Evolutionary conservation across 225 moss, liverwort and hornwort species (phyloP).

Genomic region (Sphagnum contortum): DNA sequence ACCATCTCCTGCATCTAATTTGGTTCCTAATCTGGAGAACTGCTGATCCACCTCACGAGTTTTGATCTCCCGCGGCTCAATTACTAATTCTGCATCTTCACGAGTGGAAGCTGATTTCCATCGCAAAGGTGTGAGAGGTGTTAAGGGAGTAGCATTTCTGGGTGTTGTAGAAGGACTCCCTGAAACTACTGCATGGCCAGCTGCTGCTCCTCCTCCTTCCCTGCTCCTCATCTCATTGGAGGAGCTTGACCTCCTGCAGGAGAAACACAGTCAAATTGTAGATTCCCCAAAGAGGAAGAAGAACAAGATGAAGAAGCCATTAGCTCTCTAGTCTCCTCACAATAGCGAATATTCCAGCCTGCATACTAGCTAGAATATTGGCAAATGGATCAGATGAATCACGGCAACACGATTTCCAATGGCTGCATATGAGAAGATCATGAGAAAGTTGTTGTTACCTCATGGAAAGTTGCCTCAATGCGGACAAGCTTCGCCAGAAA

Average conservation of each 20-base stretch:
- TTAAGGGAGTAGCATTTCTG: conserved; percentile 37
- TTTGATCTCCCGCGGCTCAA: conserved; percentile 1
- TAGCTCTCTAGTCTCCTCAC: no score
- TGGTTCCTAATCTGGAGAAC: conserved; percentile 15
- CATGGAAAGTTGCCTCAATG: conserved; percentile 46
- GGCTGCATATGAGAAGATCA: no score
- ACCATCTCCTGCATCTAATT: conserved; percentile 2
- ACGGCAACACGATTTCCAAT: no score
- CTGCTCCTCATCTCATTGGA: conserved; percentile 39
- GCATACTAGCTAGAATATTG: no score
- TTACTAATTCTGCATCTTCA: conserved; percentile 34
- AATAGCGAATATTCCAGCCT: no score
- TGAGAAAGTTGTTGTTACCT: conserved; percentile 14
- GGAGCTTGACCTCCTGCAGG: conserved; percentile 37
- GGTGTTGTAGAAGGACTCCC: conserved; percentile 31
- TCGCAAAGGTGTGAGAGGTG: conserved; percentile 38
- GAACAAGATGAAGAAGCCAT: no score
- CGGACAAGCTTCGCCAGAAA: conserved; percentile 21
- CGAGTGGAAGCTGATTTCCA: conserved; percentile 41
- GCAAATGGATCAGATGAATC: no score
- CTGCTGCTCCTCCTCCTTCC: conserved; percentile 2
- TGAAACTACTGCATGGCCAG: neutral
- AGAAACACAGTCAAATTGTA: conserved; percentile 7
- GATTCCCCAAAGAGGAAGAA: no score
- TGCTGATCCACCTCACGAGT: no score